Conservation (phyloP, 2,329 filamentous ascomycete species). For the Neofusicoccum sp. region DNA sequence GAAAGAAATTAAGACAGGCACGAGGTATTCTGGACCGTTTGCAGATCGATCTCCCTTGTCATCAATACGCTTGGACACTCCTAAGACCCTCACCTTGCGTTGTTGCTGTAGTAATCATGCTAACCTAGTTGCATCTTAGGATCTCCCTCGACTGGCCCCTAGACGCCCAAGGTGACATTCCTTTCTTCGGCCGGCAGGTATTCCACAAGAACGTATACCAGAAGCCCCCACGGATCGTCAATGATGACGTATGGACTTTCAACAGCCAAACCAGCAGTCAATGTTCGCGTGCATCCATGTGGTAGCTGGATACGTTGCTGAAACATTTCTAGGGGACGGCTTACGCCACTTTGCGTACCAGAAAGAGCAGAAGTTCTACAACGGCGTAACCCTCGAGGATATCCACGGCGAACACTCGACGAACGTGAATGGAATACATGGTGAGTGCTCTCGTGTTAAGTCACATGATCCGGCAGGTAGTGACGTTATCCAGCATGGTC, state of each 20-base stretch:
- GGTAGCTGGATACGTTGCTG: not conserved
- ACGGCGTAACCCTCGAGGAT: constrained; percentile 30
- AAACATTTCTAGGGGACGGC: constrained; percentile 31
- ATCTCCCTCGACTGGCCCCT: constrained; percentile 62
- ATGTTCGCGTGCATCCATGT: not conserved
- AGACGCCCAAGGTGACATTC: constrained; percentile 47
- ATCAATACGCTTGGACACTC: too few relatives aligned
- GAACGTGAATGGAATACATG: constrained; percentile 23
- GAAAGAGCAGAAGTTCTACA: constrained; percentile 30
- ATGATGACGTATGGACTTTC: constrained; percentile 32
- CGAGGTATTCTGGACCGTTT: constrained; percentile 35
- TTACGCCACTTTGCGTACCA: constrained; percentile 36
- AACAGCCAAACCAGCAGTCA: constrained; percentile 34
- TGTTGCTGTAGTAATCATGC: not conserved
- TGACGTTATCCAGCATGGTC: constrained; percentile 42
- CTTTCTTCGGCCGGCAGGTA: constrained; percentile 56
- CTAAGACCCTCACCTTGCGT: not conserved
- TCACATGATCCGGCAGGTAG: not conserved
- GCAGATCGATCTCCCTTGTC: not conserved
- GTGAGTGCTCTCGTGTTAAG: not conserved
- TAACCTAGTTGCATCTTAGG: not conserved
- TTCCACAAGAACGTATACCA: constrained; percentile 43
- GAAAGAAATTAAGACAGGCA: constrained; percentile 54
- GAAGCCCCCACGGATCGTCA: constrained; percentile 21
- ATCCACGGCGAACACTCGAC: constrained; percentile 24